phyloP scores from a whole-genome alignment of 2,329 filamentous ascomycete genomes.

The Sporothrix mexicana region DNA sequence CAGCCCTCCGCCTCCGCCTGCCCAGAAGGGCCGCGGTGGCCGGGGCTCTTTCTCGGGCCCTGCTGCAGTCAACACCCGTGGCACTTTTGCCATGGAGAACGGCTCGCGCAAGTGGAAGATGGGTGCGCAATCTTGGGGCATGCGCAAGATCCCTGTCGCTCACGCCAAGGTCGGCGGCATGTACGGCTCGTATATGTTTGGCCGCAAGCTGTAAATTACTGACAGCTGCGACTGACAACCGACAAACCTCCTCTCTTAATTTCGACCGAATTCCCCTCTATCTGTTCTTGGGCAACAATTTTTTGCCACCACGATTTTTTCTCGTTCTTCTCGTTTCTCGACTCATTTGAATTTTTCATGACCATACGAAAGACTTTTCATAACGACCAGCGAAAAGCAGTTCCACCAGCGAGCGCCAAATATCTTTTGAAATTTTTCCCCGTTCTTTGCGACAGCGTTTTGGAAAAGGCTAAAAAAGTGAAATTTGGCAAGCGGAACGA shows the following conservation, averaged over 20 bases:
- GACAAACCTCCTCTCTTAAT: not conserved
- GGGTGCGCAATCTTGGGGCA: slow-evolving; percentile 83
- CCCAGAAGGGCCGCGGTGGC: not conserved
- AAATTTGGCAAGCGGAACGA: slow-evolving; percentile 25
- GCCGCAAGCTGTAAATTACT: slow-evolving; percentile 56
- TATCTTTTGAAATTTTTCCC: slow-evolving; percentile 1
- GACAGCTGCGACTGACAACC: not conserved
- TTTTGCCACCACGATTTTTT: slow-evolving; percentile 25
- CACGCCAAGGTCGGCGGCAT: slow-evolving; percentile 91
- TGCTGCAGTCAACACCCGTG: not conserved
- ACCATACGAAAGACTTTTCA: slow-evolving; percentile 27
- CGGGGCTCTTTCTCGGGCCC: slow-evolving; percentile 49
- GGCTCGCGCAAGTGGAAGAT: slow-evolving; percentile 76
- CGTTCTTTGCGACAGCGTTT: slow-evolving; percentile 22
- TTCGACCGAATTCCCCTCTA: slow-evolving; percentile 28
- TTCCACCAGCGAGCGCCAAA: slow-evolving; percentile 28
- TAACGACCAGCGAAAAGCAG: slow-evolving; percentile 15
- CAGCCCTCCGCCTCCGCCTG: slow-evolving; percentile 42
- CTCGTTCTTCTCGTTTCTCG: too few relatives aligned
- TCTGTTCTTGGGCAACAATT: slow-evolving; percentile 30
- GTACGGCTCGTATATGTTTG: slow-evolving; percentile 77
- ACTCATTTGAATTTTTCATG: slow-evolving; percentile 6
- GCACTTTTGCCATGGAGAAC: slow-evolving; percentile 43
- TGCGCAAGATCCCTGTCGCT: slow-evolving; percentile 90
- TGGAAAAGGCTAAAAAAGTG: slow-evolving; percentile 26